Conservation (phyloP, 1,284 basidiomycete genomes). For the Cryptococcus sp. region DNA sequence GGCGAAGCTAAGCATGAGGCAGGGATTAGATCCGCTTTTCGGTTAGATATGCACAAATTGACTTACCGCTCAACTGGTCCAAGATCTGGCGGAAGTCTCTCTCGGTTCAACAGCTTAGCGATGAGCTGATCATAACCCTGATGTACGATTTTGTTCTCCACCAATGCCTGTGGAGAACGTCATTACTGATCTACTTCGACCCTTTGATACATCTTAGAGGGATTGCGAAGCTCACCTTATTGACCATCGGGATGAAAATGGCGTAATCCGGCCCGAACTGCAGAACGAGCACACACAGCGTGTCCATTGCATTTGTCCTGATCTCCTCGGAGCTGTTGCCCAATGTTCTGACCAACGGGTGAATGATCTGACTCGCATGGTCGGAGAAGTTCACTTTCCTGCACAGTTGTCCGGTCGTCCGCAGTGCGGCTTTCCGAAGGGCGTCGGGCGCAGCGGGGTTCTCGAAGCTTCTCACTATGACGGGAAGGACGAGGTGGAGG, state of each 20-base stretch:
- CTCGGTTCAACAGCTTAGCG: conserved; percentile 85
- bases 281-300: conserved; percentile 84
- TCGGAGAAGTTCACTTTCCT: conserved; percentile 98
- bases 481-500: conserved; percentile 92
- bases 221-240: conserved; percentile 75
- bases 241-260: conserved; percentile 95
- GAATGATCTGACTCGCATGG: conserved; percentile 95
- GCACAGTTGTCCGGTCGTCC: conserved; percentile 88
- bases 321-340: conserved; percentile 76
- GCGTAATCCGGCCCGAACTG: conserved; percentile 97
- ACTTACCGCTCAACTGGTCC: conserved; percentile 54
- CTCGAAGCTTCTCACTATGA: conserved; percentile 91
- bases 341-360: conserved; percentile 88
- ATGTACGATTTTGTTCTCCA: conserved; percentile 80
- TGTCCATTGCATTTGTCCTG: conserved; percentile 85
- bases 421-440: conserved; percentile 84
- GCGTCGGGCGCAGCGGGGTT: conserved; percentile 71
- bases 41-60: not conserved
- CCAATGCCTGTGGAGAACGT: conserved; percentile 62
- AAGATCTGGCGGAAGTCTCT: conserved; percentile 73
- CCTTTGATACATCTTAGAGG: too few relatives aligned
- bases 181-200: not conserved
- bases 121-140: conserved; percentile 85
- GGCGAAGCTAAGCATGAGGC: conserved; percentile 23
- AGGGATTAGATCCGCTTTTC: not conserved